A percentile compares a stretch with the other conserved stretches of the same genome.
phyloP scores from a whole-genome alignment of 768 basidiomycete genomes.

The Clitopilus passeckerianus region DNA sequence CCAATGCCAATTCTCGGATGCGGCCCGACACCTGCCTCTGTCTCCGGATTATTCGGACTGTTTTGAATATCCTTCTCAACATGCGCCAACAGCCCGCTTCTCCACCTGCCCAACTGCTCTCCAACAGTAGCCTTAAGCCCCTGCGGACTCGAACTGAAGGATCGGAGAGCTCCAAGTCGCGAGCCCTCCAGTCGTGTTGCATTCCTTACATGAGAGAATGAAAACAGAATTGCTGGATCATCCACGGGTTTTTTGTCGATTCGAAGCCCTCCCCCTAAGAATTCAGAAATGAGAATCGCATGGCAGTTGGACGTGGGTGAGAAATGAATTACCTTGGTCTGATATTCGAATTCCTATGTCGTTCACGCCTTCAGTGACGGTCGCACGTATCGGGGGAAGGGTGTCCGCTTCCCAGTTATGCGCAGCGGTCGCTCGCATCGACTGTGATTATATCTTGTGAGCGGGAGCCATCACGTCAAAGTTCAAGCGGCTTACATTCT shows the following conservation, averaged over 20 bases:
- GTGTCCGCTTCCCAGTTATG: slow-evolving; percentile 36
- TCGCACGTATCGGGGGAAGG: slow-evolving; percentile 65
- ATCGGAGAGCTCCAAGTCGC: slow-evolving; percentile 64
- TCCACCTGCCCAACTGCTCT: slow-evolving; percentile 64
- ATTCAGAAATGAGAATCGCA: slow-evolving; percentile 4
- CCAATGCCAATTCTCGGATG: slow-evolving; percentile 77
- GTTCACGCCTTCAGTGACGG: slow-evolving; percentile 69
- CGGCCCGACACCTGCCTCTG: slow-evolving; percentile 38
- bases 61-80: slow-evolving; percentile 16
- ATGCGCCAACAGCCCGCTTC: slow-evolving; percentile 17
- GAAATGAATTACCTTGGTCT: slow-evolving; percentile 62
- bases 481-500: slow-evolving; percentile 55
- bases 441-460: slow-evolving; percentile 29
- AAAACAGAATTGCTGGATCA: slow-evolving; percentile 76
- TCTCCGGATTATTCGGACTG: slow-evolving; percentile 29
- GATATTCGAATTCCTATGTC: slow-evolving; percentile 82
- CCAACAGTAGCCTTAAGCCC: slow-evolving; percentile 76
- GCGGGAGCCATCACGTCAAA: too few relatives aligned
- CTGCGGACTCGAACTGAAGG: slow-evolving; percentile 50
- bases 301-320: not conserved
- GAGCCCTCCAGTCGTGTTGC: slow-evolving; percentile 62
- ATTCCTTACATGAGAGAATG: slow-evolving; percentile 84
- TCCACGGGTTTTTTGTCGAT: slow-evolving; percentile 42
- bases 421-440: slow-evolving; percentile 64
- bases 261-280: slow-evolving; percentile 68